Evolutionary conservation across 2,329 filamentous ascomycete species (phyloP).

Genomic region (Trichoderma lentiforme): DNA sequence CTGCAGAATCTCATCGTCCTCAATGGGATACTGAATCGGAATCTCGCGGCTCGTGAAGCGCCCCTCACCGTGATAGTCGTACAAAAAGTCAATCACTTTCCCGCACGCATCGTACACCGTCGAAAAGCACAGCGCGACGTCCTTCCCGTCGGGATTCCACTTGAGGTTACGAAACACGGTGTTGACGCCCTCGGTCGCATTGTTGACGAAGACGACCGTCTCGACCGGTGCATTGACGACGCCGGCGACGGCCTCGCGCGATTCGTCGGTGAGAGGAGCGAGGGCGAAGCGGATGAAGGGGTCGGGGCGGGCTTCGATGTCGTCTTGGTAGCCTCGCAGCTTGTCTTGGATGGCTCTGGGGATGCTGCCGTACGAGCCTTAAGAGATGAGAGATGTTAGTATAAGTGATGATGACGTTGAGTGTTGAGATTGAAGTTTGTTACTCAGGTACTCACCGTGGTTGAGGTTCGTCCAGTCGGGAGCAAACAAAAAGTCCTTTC

Average conservation of each 20-base stretch:
- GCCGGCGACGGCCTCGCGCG: conserved; percentile 55
- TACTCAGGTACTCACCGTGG: background rate
- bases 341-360: conserved; percentile 59
- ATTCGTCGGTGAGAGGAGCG: conserved; percentile 54
- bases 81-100: conserved; percentile 46
- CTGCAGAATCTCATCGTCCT: conserved; percentile 63
- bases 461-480: conserved; percentile 11
- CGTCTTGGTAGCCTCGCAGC: conserved; percentile 63
- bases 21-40: conserved; percentile 62
- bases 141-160: conserved; percentile 59
- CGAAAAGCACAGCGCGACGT: conserved; percentile 75
- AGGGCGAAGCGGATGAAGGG: conserved; percentile 48
- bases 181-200: conserved; percentile 44
- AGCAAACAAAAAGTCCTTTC: conserved; percentile 11
- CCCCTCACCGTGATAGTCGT: conserved; percentile 39
- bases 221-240: conserved; percentile 63
- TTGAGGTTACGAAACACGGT: conserved; percentile 18
- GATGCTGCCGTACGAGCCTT: conserved; percentile 77
- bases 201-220: conserved; percentile 72
- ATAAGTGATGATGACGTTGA: background rate
- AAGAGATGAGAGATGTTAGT: background rate
- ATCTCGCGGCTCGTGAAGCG: conserved; percentile 51
- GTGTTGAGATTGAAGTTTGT: background rate
- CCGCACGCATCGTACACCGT: conserved; percentile 77
- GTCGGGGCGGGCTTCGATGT: conserved; percentile 67